These are phyloP conservation scores for Porphyra umbilicalis DNA, from an alignment of 31 red algal species.

Conservation along the genomic window DNA sequence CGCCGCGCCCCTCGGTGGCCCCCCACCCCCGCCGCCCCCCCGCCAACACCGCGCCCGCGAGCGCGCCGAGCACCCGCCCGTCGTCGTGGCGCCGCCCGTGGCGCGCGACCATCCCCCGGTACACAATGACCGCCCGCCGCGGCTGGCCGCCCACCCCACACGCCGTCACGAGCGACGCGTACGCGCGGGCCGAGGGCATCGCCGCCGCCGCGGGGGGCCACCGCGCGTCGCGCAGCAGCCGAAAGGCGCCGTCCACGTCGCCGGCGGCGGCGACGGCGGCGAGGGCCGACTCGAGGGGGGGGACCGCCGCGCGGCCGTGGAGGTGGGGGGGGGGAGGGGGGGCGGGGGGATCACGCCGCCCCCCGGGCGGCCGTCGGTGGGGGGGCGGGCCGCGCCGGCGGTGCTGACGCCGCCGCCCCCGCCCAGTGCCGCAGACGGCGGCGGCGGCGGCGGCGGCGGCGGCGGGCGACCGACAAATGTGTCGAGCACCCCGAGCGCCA, in stretches of 20 bases:
- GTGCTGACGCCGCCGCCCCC: no score
- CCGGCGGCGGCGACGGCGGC: not conserved
- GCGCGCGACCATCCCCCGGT: not conserved
- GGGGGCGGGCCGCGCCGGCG: not conserved
- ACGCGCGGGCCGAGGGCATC: not conserved
- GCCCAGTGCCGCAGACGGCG: no score
- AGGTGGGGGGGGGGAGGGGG: not conserved
- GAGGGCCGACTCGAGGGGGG: not conserved
- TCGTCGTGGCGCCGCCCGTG: not conserved
- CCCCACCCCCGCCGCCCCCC: not conserved
- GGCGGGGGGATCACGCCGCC: no score
- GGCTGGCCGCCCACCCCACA: not conserved
- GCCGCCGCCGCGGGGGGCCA: not conserved
- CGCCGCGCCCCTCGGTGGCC: not conserved
- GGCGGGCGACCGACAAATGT: not conserved
- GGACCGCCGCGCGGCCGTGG: not conserved
- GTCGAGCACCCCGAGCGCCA: not conserved
- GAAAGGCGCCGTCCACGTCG: not conserved
- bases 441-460: not conserved
- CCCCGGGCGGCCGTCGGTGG: not conserved
- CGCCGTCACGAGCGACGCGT: not conserved
- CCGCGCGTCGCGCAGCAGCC: not conserved
- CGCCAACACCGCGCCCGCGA: not conserved
- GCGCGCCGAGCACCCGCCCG: not conserved
- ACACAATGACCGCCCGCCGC: not conserved